Conservation (phyloP, 768 basidiomycete species). For the Mycena kentingensis region DNA sequence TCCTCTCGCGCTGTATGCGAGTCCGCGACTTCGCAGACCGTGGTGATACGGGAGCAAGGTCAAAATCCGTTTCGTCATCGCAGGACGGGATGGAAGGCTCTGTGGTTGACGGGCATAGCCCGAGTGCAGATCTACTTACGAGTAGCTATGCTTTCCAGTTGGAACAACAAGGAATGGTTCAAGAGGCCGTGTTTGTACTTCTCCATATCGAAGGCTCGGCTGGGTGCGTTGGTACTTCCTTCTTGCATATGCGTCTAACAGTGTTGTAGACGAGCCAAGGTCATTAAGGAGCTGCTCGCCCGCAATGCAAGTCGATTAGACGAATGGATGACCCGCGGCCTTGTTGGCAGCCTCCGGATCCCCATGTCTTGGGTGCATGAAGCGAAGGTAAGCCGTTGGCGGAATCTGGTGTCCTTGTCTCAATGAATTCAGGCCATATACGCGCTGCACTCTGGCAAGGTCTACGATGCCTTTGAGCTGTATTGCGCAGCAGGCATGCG, state of each 20-base stretch:
- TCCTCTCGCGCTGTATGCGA: slow-evolving; percentile 81
- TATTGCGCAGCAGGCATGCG: slow-evolving; percentile 72
- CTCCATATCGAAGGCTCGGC: slow-evolving; percentile 81
- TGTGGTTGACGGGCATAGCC: slow-evolving; percentile 72
- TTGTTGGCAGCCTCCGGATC: slow-evolving; percentile 76
- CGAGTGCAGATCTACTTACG: slow-evolving; percentile 80
- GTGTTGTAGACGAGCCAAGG: slow-evolving; percentile 68
- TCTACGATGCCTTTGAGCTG: slow-evolving; percentile 76
- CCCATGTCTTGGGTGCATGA: slow-evolving; percentile 89
- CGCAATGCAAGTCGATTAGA: slow-evolving; percentile 68
- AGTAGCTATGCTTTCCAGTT: slow-evolving; percentile 86
- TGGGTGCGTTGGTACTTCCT: slow-evolving; percentile 58
- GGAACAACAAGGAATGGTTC: slow-evolving; percentile 77
- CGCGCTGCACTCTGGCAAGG: slow-evolving; percentile 58
- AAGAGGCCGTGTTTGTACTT: slow-evolving; percentile 86
- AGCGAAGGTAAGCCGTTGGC: slow-evolving; percentile 74
- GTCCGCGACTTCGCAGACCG: slow-evolving; percentile 90
- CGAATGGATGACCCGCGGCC: slow-evolving; percentile 71
- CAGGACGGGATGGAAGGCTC: slow-evolving; percentile 47
- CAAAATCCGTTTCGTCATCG: slow-evolving; percentile 26
- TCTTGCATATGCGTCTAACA: slow-evolving; percentile 2
- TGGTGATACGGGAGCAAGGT: slow-evolving; percentile 44
- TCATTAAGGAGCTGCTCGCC: slow-evolving; percentile 77
- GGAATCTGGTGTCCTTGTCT: slow-evolving; percentile 4
- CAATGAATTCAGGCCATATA: slow-evolving; percentile 56